Base-by-base conservation (phyloP, 306 rosid genomes). In the Quercus ilex region DNA sequence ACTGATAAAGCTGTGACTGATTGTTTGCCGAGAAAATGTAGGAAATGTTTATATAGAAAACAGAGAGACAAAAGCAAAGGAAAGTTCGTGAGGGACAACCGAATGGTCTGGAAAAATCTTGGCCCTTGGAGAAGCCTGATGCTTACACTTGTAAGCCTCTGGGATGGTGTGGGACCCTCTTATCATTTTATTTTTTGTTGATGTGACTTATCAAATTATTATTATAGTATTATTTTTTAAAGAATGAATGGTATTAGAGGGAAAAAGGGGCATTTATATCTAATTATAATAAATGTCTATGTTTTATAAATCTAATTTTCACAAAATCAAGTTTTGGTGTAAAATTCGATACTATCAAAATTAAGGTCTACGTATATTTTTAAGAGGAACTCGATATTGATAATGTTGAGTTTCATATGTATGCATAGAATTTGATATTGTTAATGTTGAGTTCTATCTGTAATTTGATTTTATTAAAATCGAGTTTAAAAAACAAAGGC, bases 71-170 rank as follows among this genome's bases (percentile, higher is more conserved):
- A 67, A 23, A 28, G 43, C 28, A 12, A 38, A 56, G 52, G 96
- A 88, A 86, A 86, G 82, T 83, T 89, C 85, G 25, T 62, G 93
- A 83, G 70, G 21, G 5, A 12, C 11, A 6, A 11, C 15, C 12
- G 88, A 77, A 80, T 0, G 20, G 65, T 88, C 92, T 78, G 82
- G 92, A 89, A 86, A 26, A 21, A 52, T 79, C 90, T 20, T 2
- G 68, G 0, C 2, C 14, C 5, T 17, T 21, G 71, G 78, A 26
- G 65, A 4, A 13, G 12, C 5, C 59, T 3, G 18, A 6, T 74
- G 30, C 43, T 70, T 55, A 55, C 82, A 68, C 82, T 68, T 77
- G 78, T 28, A 33, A 1, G 17, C 26, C 69, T 65, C 9, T 33
- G 1, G 6, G 4, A 10, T 57, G 56, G 18, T 35, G 5, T 14